A percentile compares a stretch with the other conserved stretches of the same genome.
Evolutionary conservation across 2,329 filamentous ascomycete species (phyloP).

Genomic region (Penicillium sp.): DNA sequence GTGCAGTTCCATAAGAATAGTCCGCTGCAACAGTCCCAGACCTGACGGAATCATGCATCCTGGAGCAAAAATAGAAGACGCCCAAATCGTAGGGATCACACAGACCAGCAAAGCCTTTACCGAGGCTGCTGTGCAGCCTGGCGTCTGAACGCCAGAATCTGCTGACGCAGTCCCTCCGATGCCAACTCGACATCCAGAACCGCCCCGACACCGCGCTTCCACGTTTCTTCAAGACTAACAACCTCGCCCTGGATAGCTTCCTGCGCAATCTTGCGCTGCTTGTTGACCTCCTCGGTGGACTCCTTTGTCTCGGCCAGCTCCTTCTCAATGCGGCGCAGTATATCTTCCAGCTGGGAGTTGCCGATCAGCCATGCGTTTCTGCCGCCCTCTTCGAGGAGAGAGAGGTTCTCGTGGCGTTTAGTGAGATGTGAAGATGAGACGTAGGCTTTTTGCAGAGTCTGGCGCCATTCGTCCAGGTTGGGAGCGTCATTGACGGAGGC

Average conservation of each 20-base stretch:
- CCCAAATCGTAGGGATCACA: neutral
- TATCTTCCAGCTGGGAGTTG: conserved; percentile 75
- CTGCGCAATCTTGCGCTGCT: conserved; percentile 67
- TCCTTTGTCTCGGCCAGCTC: conserved; percentile 68
- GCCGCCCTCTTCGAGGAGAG: conserved; percentile 75
- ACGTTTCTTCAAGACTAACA: conserved; percentile 69
- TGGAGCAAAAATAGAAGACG: neutral
- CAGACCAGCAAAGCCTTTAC: conserved; percentile 10
- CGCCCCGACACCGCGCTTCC: conserved; percentile 73
- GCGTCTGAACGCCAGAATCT: conserved; percentile 63
- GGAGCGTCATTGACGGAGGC: conserved; percentile 32
- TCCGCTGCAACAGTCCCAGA: neutral
- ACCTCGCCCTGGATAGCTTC: conserved; percentile 71
- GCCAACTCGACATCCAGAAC: conserved; percentile 86
- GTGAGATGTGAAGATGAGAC: conserved; percentile 58
- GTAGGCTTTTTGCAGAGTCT: conserved; percentile 56
- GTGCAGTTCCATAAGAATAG: neutral
- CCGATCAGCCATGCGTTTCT: conserved; percentile 89
- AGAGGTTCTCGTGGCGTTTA: conserved; percentile 59
- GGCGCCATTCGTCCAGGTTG: conserved; percentile 48
- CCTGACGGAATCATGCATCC: neutral
- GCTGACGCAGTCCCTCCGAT: conserved; percentile 66
- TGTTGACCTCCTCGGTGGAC: conserved; percentile 71
- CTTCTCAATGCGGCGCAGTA: conserved; percentile 66
- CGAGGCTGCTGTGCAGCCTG: conserved; percentile 37